phyloP scores from a whole-genome alignment of 73 alveolate genomes.

The Paramecium tetraurelia region DNA sequence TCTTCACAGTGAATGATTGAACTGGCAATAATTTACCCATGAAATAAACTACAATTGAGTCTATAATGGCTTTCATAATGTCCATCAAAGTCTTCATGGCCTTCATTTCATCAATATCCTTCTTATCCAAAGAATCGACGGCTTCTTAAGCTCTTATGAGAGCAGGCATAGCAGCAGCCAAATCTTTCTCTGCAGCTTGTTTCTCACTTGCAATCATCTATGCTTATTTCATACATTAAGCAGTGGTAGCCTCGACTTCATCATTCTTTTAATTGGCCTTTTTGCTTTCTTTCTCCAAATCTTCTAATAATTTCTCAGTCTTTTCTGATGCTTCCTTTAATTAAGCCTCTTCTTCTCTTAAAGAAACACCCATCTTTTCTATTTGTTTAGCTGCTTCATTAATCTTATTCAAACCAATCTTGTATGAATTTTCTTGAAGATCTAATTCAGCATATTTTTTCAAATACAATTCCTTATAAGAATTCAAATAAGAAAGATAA shows the following conservation, averaged over 20 bases:
- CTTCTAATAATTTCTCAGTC: constrained; percentile 85
- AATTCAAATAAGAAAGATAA: constrained; percentile 97
- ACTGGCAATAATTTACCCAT: constrained; percentile 72
- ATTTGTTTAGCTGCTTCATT: constrained; percentile 88
- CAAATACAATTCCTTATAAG: constrained; percentile 96
- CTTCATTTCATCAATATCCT: constrained; percentile 94
- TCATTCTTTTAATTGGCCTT: constrained; percentile 97
- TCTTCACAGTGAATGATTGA: neutral
- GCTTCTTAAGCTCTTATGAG: constrained; percentile 97
- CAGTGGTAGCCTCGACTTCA: constrained; percentile 96
- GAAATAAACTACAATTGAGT: constrained; percentile 35
- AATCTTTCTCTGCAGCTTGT: constrained; percentile 97
- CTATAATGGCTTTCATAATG: constrained; percentile 48
- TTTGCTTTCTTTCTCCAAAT: constrained; percentile 93
- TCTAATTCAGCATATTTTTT: constrained; percentile 89
- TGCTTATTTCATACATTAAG: constrained; percentile 93
- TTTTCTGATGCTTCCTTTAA: constrained; percentile 91
- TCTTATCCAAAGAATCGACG: constrained; percentile 88
- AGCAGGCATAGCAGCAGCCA: constrained; percentile 98
- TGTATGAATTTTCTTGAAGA: constrained; percentile 84
- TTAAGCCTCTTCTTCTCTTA: constrained; percentile 91
- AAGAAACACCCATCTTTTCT: constrained; percentile 91
- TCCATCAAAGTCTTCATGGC: constrained; percentile 68
- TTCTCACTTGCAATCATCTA: constrained; percentile 90
- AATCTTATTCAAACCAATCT: constrained; percentile 88